Evolutionary conservation across 768 basidiomycete species (phyloP), one percentile per base, ranked within the genome.

Genomic region (Trametopsis cervina): DNA sequence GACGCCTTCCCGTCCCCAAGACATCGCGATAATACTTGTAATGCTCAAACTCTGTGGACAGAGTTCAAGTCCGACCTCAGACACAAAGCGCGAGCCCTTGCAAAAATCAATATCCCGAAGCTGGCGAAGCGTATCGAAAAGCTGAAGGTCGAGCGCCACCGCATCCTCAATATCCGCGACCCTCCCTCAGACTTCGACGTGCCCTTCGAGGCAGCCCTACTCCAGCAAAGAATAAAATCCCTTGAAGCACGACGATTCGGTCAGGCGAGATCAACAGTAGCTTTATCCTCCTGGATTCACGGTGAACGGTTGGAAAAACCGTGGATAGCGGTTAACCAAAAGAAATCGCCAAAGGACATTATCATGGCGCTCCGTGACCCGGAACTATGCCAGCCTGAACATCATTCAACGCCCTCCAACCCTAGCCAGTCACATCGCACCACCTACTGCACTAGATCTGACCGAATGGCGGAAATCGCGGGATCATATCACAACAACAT

Each of bases 381-480:
- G 9, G 15, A 15, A 33, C 15, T 15, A 33, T 7, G 29, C 15
- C 15, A 15, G 29, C 29, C 29, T 33, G 29, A 33, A 33, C 9
- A 15, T 33, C 29, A 33, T 15, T 15, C 29, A 33, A 15, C n/a
- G n/a, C n/a, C n/a, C n/a, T n/a, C n/a, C n/a, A n/a, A n/a, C n/a
- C n/a, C n/a, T n/a, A n/a, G n/a, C n/a, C n/a, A n/a, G n/a, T n/a
- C n/a, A n/a, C n/a, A n/a, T n/a, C n/a, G n/a, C n/a, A n/a, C n/a
- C n/a, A n/a, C n/a, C n/a, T n/a, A n/a, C 29, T 7, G 7, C 29
- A 15, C 7, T 7, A 33, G 29, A 15, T 33, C 29, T 7, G 42
- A 42, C 24, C 9, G 15, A 25, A 45, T 45, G 44, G 44, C 44
- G 27, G 27, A 45, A 35, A 22, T 35, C 17, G 44, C 44, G 29